Evolutionary conservation across 148 eudicot genomes (phyloP).

Genomic region (Pouteria glomerata): DNA sequence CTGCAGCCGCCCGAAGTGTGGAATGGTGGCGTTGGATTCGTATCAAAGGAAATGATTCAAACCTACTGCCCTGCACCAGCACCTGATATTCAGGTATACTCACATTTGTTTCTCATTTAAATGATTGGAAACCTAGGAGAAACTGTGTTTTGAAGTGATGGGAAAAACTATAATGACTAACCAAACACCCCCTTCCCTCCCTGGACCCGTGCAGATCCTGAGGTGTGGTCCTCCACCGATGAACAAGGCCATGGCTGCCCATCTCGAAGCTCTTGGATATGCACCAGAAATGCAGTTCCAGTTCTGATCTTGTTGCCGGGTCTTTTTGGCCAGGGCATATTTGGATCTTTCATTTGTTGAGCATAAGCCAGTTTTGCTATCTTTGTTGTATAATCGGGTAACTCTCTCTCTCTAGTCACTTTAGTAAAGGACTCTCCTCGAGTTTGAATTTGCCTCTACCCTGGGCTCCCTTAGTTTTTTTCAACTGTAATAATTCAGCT

Average conservation of each 20-base stretch:
- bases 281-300: conserved; percentile 70
- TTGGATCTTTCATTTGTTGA: neutral
- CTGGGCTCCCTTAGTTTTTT: no score
- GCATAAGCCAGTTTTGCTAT: no score
- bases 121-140: neutral
- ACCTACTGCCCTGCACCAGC: conserved; percentile 79
- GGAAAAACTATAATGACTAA: neutral
- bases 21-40: conserved; percentile 89
- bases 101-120: no score
- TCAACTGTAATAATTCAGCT: no score
- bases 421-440: no score
- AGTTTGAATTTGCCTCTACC: no score
- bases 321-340: neutral
- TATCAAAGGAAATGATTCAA: conserved; percentile 85
- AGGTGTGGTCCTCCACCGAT: conserved; percentile 86
- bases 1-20: conserved; percentile 84
- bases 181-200: no score
- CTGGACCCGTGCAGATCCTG: conserved; percentile 40
- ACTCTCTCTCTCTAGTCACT: no score
- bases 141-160: no score
- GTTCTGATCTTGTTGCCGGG: conserved; percentile 33
- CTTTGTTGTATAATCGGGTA: no score
- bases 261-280: conserved; percentile 66
- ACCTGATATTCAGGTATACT: conserved; percentile 66
- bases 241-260: conserved; percentile 90